phyloP scores from a whole-genome alignment of 305 asterid genomes.

The Solanum chacoense region DNA sequence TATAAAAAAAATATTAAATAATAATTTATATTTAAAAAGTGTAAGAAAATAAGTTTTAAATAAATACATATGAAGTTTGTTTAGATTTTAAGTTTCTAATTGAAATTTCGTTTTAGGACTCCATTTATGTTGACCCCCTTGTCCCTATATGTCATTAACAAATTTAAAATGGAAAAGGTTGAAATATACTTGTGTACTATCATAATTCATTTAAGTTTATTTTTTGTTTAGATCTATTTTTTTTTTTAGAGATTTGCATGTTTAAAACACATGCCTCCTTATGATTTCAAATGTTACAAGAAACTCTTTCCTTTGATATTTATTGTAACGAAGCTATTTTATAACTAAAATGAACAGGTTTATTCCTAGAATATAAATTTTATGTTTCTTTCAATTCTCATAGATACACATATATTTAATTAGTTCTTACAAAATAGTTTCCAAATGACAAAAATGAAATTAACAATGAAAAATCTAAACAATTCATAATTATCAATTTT shows the following conservation, averaged over 20 bases:
- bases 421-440: background rate
- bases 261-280: background rate
- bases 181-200: background rate
- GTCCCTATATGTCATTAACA: background rate
- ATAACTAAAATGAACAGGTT: background rate
- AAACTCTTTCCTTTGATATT: background rate
- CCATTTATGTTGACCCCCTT: background rate
- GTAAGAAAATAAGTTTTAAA: background rate
- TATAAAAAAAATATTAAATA: too few relatives aligned
- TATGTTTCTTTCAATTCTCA: background rate
- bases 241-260: background rate
- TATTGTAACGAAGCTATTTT: background rate
- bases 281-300: background rate
- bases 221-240: too few relatives aligned
- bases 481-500: background rate
- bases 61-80: background rate
- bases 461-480: background rate
- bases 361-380: background rate
- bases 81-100: background rate
- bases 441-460: background rate
- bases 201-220: background rate
- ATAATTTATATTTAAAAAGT: too few relatives aligned
- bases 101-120: background rate
- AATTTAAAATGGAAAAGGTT: background rate
- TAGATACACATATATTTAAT: background rate